These are phyloP conservation scores for Phialophora expanda DNA, from an alignment of 2,329 filamentous ascomycete genomes.

Conservation along the genomic window DNA sequence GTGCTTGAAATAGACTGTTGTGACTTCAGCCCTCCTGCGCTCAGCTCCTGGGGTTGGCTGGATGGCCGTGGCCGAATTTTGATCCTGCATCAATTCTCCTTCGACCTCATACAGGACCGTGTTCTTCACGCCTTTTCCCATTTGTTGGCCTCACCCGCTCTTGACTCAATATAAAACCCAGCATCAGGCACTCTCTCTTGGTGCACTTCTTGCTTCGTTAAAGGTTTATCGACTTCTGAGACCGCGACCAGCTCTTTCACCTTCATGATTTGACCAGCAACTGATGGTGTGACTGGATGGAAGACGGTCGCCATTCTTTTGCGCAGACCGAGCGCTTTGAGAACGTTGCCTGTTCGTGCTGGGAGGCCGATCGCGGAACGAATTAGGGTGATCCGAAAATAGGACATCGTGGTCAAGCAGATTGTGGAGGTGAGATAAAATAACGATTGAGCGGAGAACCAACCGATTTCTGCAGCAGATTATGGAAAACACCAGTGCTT, in stretches of 20 bases:
- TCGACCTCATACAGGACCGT: not conserved
- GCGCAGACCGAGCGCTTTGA: constrained; percentile 82
- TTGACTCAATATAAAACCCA: constrained; percentile 79
- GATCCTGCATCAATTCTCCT: not conserved
- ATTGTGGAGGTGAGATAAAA: constrained; percentile 37
- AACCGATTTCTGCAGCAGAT: not conserved
- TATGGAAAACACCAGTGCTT: not conserved
- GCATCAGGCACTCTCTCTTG: constrained; percentile 73
- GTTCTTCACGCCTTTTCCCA: not conserved
- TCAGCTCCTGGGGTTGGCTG: not conserved
- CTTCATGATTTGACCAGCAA: constrained; percentile 89
- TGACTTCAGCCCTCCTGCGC: not conserved
- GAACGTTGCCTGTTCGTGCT: constrained; percentile 75
- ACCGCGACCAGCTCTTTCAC: constrained; percentile 92
- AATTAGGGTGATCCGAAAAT: constrained; percentile 87
- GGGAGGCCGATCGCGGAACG: constrained; percentile 90
- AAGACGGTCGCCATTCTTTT: constrained; percentile 87
- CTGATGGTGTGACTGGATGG: constrained; percentile 78
- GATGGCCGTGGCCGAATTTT: not conserved
- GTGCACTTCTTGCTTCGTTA: constrained; percentile 72
- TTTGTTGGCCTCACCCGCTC: constrained; percentile 37
- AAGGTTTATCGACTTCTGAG: constrained; percentile 70
- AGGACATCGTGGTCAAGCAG: constrained; percentile 29
- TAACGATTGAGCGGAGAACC: not conserved
- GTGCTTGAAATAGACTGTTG: not conserved